phyloP scores from a whole-genome alignment of 176 grass and related monocot species.

The Eragrostis nindensis region DNA sequence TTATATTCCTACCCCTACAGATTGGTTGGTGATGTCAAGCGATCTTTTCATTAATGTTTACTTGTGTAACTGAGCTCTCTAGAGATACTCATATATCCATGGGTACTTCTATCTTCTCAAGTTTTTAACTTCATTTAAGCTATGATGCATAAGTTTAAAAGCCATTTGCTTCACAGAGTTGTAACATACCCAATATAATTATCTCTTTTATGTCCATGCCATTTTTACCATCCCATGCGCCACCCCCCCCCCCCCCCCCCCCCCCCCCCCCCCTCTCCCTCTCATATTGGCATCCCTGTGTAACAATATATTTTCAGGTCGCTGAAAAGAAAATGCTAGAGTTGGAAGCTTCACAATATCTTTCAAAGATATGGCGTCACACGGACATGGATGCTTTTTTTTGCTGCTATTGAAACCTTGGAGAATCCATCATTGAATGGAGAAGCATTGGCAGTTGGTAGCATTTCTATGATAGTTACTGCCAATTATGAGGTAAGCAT shows the following conservation, averaged over 20 bases:
- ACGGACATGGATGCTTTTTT: constrained; percentile 96
- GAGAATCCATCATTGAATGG: constrained; percentile 88
- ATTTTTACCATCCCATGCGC: constrained; percentile 1
- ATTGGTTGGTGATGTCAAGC: background rate
- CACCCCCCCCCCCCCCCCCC: too few relatives aligned
- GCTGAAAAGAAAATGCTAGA: constrained; percentile 78
- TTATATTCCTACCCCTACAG: background rate
- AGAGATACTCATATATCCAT: background rate
- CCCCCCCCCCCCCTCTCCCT: too few relatives aligned
- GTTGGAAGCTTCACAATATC: constrained; percentile 80
- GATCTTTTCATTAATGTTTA: background rate
- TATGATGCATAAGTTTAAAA: background rate
- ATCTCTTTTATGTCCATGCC: background rate
- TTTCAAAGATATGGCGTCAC: constrained; percentile 96
- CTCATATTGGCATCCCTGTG: background rate
- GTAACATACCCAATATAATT: background rate
- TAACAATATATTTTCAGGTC: constrained; percentile 46
- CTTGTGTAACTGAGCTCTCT: background rate
- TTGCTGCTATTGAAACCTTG: constrained; percentile 83
- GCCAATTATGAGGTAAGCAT: constrained; percentile 86
- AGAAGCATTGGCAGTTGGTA: constrained; percentile 84
- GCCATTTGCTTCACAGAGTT: background rate
- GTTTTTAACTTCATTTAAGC: background rate
- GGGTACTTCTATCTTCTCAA: background rate
- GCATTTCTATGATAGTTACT: constrained; percentile 97